These are phyloP conservation scores for Leccinum disarticulatum DNA, from an alignment of 768 basidiomycete genomes.

Conservation along the genomic window DNA sequence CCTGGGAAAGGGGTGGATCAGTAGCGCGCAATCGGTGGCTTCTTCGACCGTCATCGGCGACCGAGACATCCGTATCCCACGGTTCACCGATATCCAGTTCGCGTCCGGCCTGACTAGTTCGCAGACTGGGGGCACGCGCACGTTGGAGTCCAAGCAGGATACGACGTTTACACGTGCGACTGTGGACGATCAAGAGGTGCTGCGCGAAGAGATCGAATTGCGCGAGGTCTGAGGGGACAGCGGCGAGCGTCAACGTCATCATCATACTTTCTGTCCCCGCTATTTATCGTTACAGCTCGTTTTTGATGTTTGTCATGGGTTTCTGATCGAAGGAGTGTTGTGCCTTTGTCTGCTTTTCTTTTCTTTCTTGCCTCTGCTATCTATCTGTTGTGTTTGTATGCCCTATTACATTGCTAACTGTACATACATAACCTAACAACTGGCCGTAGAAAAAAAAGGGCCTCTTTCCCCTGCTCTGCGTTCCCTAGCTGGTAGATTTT, in stretches of 20 bases:
- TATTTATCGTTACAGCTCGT: background rate
- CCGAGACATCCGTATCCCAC: conserved; percentile 12
- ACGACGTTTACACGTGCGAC: background rate
- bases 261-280: no score
- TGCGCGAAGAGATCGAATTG: conserved; percentile 47
- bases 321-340: background rate
- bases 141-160: conserved; percentile 13
- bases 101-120: conserved; percentile 13
- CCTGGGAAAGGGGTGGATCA: conserved; percentile 37
- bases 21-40: conserved; percentile 8
- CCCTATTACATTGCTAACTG: background rate
- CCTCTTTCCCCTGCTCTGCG: background rate
- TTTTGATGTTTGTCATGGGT: background rate
- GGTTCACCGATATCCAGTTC: conserved; percentile 27
- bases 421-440: background rate
- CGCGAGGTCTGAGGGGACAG: background rate
- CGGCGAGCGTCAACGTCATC: background rate
- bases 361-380: background rate
- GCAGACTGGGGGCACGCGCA: background rate
- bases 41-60: conserved; percentile 3
- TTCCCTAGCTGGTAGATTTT: background rate
- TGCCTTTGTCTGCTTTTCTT: background rate
- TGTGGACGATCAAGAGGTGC: conserved; percentile 59
- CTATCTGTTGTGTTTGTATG: background rate
- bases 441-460: background rate